Percentiles rank a stretch among this genome's conserved stretches.
phyloP scores from a whole-genome alignment of 1,284 basidiomycete species.

The Boletus mariae region DNA sequence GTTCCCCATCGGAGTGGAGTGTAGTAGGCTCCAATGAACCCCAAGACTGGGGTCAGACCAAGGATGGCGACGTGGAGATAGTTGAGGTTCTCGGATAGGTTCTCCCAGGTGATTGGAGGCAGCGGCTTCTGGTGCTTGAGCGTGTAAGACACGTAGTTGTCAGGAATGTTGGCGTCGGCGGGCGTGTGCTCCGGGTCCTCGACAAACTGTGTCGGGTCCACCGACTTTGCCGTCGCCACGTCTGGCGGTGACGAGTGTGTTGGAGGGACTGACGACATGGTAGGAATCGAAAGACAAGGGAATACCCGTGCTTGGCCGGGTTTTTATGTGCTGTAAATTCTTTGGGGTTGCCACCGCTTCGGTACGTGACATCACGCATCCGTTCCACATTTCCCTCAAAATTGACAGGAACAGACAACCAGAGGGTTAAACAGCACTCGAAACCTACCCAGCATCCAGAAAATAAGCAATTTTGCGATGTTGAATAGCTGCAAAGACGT shows the following conservation, averaged over 20 bases:
- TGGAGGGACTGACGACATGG: constrained; percentile 29
- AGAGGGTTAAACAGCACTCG: not conserved
- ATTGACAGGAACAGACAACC: not conserved
- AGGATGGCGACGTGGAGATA: constrained; percentile 64
- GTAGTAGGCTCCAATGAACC: constrained; percentile 64
- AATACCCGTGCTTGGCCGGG: not conserved
- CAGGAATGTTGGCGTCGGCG: constrained; percentile 69
- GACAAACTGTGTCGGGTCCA: constrained; percentile 15
- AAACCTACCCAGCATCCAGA: not conserved
- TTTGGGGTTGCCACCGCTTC: constrained; percentile 35
- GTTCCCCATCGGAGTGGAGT: constrained; percentile 68
- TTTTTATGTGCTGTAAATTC: constrained; percentile 34
- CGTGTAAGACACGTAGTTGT: constrained; percentile 88
- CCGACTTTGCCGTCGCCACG: constrained; percentile 21
- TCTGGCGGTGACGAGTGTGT: constrained; percentile 21
- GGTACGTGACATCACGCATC: not conserved
- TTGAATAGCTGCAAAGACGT: not conserved
- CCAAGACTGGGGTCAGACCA: constrained; percentile 66
- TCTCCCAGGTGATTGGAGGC: constrained; percentile 74
- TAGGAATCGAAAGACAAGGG: constrained; percentile 9
- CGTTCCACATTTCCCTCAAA: not conserved
- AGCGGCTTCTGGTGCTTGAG: constrained; percentile 73
- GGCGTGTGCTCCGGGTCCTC: constrained; percentile 42
- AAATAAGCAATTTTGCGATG: not conserved
- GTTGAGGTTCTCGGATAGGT: constrained; percentile 70